These are phyloP conservation scores for Penicillium olsonii DNA, from an alignment of 2,329 filamentous ascomycete genomes.

Conservation along the genomic window DNA sequence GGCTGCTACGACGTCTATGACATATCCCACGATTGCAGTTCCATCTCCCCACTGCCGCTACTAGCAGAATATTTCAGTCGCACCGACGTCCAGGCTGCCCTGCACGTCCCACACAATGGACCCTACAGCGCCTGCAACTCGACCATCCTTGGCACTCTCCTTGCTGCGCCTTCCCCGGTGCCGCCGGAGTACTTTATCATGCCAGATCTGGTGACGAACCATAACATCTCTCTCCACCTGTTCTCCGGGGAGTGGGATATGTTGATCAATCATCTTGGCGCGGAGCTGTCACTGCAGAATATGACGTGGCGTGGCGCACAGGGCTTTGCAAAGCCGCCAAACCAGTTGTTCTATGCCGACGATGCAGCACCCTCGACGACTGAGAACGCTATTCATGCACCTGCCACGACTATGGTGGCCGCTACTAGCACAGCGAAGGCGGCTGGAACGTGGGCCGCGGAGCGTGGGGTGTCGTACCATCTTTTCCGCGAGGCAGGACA, in stretches of 20 bases:
- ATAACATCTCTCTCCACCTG: conserved; percentile 38
- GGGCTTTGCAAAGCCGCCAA: conserved; percentile 35
- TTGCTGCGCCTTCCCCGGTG: conserved; percentile 20
- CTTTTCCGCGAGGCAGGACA: conserved; percentile 38
- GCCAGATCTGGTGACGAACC: conserved; percentile 31
- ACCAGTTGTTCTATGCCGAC: conserved; percentile 27
- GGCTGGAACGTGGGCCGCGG: conserved; percentile 34
- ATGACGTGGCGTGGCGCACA: conserved; percentile 44
- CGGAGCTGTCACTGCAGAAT: conserved; percentile 40
- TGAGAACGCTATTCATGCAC: background rate
- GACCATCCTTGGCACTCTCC: conserved; percentile 29
- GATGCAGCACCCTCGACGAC: conserved; percentile 20
- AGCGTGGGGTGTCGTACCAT: conserved; percentile 40
- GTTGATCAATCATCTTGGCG: conserved; percentile 40
- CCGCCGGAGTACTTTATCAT: conserved; percentile 37
- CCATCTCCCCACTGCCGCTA: conserved; percentile 23
- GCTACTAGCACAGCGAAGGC: conserved; percentile 3
- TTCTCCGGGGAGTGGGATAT: conserved; percentile 42
- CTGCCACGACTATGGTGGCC: background rate
- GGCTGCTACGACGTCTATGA: conserved; percentile 39
- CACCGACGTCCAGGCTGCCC: conserved; percentile 33
- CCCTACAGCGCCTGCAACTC: conserved; percentile 33
- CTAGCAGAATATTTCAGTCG: conserved; percentile 37
- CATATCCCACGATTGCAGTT: conserved; percentile 34
- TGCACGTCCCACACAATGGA: conserved; percentile 28